Percentiles rank a stretch among this genome's conserved stretches.
phyloP scores from a whole-genome alignment of 2,329 filamentous ascomycete species.

The Colletotrichum plurivorum region DNA sequence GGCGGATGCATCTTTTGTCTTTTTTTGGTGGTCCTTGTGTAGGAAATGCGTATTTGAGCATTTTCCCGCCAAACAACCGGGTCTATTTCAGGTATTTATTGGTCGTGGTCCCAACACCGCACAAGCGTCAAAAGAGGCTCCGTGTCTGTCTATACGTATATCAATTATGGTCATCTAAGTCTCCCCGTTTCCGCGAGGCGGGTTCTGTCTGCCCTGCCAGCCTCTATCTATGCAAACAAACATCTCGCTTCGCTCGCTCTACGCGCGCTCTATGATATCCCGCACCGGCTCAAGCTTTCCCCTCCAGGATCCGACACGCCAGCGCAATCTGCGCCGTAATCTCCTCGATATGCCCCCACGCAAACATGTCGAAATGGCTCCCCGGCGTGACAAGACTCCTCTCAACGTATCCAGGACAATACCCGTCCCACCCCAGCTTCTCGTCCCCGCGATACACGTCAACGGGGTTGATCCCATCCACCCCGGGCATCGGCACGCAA shows the following conservation, averaged over 20 bases:
- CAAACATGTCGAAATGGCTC: conserved; percentile 66
- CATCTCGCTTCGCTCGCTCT: not conserved
- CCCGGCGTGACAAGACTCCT: conserved; percentile 64
- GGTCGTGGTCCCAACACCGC: no score
- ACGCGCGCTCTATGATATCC: not conserved
- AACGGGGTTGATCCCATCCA: conserved; percentile 50
- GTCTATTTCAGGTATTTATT: no score
- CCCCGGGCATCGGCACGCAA: conserved; percentile 50
- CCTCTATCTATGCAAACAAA: not conserved
- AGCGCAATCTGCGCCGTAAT: conserved; percentile 46
- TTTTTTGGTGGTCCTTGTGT: not conserved
- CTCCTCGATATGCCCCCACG: conserved; percentile 44
- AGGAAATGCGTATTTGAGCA: not conserved
- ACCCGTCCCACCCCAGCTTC: conserved; percentile 64
- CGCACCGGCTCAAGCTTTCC: not conserved
- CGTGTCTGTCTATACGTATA: no score
- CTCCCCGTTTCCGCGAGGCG: no score
- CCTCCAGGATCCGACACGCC: conserved; percentile 44
- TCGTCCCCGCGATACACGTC: conserved; percentile 60
- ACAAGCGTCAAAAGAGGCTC: no score
- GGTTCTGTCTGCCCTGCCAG: no score
- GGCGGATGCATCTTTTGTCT: conserved; percentile 29
- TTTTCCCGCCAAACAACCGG: not conserved
- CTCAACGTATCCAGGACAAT: conserved; percentile 60
- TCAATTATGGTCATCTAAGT: no score